Evolutionary conservation across 768 basidiomycete species (phyloP).

Genomic region (Hebeloma cylindrosporum): DNA sequence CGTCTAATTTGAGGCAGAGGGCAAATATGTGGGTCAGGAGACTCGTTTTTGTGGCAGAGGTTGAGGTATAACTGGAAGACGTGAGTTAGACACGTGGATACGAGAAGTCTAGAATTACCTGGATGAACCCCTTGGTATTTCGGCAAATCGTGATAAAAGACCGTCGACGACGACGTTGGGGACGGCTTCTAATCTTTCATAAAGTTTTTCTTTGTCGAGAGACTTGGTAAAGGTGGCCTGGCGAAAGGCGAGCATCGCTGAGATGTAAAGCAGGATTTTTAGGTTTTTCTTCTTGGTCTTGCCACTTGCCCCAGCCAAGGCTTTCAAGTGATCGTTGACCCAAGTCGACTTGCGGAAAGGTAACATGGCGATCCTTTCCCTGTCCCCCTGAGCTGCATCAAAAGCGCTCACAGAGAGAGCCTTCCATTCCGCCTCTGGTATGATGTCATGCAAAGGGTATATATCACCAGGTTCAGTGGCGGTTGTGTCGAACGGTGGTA

Average conservation of each 20-base stretch:
- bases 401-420: conserved; percentile 59
- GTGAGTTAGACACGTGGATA: conserved; percentile 3
- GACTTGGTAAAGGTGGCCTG: conserved; percentile 37
- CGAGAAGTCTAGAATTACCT: conserved; percentile 42
- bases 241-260: conserved; percentile 76
- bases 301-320: conserved; percentile 42
- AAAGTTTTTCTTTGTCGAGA: conserved; percentile 50
- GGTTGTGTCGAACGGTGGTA: conserved; percentile 70
- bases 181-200: conserved; percentile 56
- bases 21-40: conserved; percentile 80
- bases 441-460: conserved; percentile 72
- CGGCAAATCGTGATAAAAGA: conserved; percentile 78
- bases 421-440: conserved; percentile 81
- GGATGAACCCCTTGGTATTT: conserved; percentile 64
- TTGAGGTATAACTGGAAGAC: conserved; percentile 49
- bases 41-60: conserved; percentile 67
- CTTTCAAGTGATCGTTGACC: conserved; percentile 64
- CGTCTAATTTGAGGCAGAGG: conserved; percentile 76
- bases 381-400: conserved; percentile 46
- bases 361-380: conserved; percentile 55
- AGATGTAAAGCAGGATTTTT: conserved; percentile 81
- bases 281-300: conserved; percentile 59
- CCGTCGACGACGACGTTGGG: conserved; percentile 71
- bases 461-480: conserved; percentile 73
- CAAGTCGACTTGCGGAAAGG: conserved; percentile 66